Evolutionary conservation across 805 yeast species (phyloP), one percentile per base, ranked within the genome.

Genomic region (Aciculoconidium aculeatum): DNA sequence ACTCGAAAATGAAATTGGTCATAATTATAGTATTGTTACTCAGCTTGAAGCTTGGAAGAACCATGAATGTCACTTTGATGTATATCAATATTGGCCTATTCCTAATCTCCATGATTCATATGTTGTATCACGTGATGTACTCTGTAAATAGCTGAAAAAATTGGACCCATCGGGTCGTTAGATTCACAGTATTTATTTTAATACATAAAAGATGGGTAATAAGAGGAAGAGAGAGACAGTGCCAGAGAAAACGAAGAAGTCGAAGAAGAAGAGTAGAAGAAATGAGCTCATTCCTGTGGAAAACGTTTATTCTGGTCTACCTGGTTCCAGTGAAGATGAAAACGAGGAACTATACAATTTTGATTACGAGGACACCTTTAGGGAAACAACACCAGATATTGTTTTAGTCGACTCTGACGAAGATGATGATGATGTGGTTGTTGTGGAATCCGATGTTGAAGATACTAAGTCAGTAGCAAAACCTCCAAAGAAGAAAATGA

Each of bases 321-420:
- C 47, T 12, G 23, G 39, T 15, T 30, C 23, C 23, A 16, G 28
- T 15, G 49, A 46, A 9, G 37, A 37, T 10, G 53, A 41, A 4
- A 45, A 50, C 6, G 58, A 54, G 27, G 30, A 53, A 11, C 51
- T 48, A 27, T 19, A 35, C n/a, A 35, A 45, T 13, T 49, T 40
- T 26, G 53, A 51, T 34, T 45, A 42, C 32, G 41, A 42, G 11
- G 38, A 35, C 14, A 21, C 21, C 11, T 25, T 31, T 14, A 31
- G 32, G 18, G 41, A 30, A 20, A 17, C 34, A 32, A 28, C 30
- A 3, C 40, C 34, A 13, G 65, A 55, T 11, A 35, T 55, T 6
- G 55, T 55, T 3, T 36, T 62, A 21, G 48, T 57, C 8, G 65
- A 59, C 20, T 46, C 54, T 1, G 54, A 53, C 3, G 31, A 31